Evolutionary conservation across 2,329 filamentous ascomycete genomes (phyloP), one percentile per base, ranked within the genome.

Genomic region (Septoria petroselini): DNA sequence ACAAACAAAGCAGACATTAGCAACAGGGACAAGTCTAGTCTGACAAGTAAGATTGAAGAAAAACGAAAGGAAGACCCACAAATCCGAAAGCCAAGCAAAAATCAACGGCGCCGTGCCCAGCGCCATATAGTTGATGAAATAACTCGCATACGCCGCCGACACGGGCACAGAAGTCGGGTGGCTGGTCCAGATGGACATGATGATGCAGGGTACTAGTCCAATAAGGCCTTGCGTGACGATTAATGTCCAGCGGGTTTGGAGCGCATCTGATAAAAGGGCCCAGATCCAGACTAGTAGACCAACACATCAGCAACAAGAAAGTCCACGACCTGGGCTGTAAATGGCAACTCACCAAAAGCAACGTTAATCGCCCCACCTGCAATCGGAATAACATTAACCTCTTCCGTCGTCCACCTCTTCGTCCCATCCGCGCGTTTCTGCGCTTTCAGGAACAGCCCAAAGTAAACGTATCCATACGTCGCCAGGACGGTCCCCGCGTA

Each of bases 121-220:
- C 12, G 66, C 68, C 7, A 75, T 64, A 54, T 72, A 76, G 0
- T 71, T 70, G 58, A 79, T 74, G 55, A 79, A 78, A 53, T 77
- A 78, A 41, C 72, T 72, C 2, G 75, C 73, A 53, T 79, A 80
- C 0, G 75, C 76, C 2, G 72, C 71, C 0, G 70, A 69, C 1
- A 79, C 44, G 0, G 73, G 66, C 1, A 74, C 71, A 0, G 65
- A 61, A 2, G 58, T 55, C 0, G 76, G 75, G 21, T 75, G 68
- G 1, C 68, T 60, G 0, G 76, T 78, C 76, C 76, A 79, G n/a
- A 77, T 63, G 17, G 70, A 76, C 74, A 79, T 77, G n/a, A 73
- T 73, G 23, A 78, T 75, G 46, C 69, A 71, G 1, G 73, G 72
- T 2, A 77, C 64, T 2, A 77, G 62, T 1, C 71, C 75, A 41